phyloP scores from a whole-genome alignment of 768 basidiomycete species.

The Boletus fagicola region DNA sequence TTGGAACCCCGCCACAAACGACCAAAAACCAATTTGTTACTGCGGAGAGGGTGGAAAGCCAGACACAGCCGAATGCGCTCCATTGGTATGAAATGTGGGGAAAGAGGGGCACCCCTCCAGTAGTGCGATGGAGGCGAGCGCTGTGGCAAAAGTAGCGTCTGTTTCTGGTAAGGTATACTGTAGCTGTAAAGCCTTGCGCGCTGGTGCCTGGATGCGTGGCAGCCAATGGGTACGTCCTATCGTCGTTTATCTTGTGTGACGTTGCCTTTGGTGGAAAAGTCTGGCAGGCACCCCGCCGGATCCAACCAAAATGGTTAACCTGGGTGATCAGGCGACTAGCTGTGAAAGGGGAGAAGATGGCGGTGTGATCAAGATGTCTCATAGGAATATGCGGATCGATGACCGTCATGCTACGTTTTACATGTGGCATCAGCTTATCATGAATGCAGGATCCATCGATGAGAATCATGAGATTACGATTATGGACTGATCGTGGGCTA shows the following conservation, averaged over 20 bases:
- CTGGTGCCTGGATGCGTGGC: slow-evolving; percentile 4
- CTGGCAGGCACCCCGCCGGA: slow-evolving; percentile 2
- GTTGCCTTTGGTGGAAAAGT: not conserved
- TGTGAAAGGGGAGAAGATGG: slow-evolving; percentile 4
- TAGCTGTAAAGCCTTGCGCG: not conserved
- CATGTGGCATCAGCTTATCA: slow-evolving; percentile 6
- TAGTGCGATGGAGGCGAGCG: not conserved
- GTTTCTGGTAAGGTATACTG: too few relatives aligned
- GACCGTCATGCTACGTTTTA: slow-evolving; percentile 1
- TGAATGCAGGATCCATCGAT: slow-evolving; percentile 21
- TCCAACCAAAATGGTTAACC: slow-evolving; percentile 3
- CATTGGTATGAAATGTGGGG: not conserved
- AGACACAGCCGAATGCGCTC: not conserved
- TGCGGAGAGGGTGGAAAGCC: not conserved
- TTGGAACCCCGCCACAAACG: not conserved
- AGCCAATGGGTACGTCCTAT: not conserved
- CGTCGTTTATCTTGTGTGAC: not conserved
- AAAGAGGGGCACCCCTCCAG: not conserved
- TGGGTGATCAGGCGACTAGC: slow-evolving; percentile 9
- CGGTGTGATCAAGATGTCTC: slow-evolving; percentile 14
- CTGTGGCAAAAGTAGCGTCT: not conserved
- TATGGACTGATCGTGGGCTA: slow-evolving; percentile 7
- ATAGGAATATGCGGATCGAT: slow-evolving; percentile 18
- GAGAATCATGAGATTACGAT: too few relatives aligned
- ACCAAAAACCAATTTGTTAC: not conserved